phyloP scores from a whole-genome alignment of 2,329 filamentous ascomycete genomes.

The Penicillium brevicompactum region DNA sequence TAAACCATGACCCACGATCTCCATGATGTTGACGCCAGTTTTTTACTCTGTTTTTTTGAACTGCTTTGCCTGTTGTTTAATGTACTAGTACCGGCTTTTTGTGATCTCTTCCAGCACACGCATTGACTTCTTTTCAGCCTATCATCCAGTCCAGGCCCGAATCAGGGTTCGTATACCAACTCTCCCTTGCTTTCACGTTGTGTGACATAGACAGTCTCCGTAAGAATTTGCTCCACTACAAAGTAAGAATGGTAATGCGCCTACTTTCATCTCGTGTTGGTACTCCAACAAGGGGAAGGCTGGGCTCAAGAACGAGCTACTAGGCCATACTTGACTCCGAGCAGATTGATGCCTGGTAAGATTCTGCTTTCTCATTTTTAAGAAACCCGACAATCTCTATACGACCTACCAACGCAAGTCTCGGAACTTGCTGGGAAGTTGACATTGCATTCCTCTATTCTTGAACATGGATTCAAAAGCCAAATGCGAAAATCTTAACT shows the following conservation, averaged over 20 bases:
- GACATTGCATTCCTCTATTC: too few species aligned
- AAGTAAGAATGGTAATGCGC: neutral
- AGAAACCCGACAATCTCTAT: too few species aligned
- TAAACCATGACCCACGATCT: conserved; percentile 14
- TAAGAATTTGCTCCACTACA: neutral
- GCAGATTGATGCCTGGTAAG: too few species aligned
- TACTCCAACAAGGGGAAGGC: neutral
- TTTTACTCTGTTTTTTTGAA: conserved; percentile 5
- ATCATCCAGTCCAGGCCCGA: neutral
- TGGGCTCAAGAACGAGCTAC: too few species aligned
- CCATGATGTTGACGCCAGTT: conserved; percentile 13
- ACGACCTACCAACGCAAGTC: too few species aligned
- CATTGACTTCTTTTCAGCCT: neutral
- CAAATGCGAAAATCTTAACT: too few species aligned
- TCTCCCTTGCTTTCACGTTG: conserved; percentile 1
- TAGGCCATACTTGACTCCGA: too few species aligned
- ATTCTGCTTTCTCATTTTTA: too few species aligned
- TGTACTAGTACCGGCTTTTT: conserved; percentile 1
- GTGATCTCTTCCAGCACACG: neutral
- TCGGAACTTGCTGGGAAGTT: too few species aligned
- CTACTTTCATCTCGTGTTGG: neutral
- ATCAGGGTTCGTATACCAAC: neutral
- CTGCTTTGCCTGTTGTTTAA: neutral
- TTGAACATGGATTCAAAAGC: too few species aligned
- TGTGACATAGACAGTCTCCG: neutral